Base-by-base conservation (phyloP, 768 basidiomycete species). In the Pulveroboletus sp. region DNA sequence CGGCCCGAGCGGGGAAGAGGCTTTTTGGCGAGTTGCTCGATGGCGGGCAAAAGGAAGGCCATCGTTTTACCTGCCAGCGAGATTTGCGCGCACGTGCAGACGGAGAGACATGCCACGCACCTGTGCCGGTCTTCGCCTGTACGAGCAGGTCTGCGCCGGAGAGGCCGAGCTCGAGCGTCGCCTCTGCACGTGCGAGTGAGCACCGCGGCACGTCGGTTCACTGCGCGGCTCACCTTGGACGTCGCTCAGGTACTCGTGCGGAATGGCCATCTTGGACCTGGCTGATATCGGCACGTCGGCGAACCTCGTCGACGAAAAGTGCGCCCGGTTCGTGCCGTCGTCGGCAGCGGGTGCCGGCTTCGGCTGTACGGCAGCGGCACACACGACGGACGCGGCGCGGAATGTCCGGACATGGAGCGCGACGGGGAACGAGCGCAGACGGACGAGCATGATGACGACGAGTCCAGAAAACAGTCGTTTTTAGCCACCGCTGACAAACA, bases 1-100 rank as follows among this genome's bases (percentile, higher is more conserved):
- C 49, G n/a, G 0, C 53, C 61, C 6, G 0, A 14, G 43, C 44
- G 53, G 22, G 38, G 30, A 31, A 54, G 61, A 46, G 76, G 72
- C 56, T 76, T 73, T 50, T 73, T 65, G 64, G 75, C 76, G 19
- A 88, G 70, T 39, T 75, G 78, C 60, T 89, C 85, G 35, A 89
- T 73, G 26, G 86, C 81, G 1, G 87, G 87, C n/a, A 89, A 68
- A 16, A 85, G 78, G 61, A 89, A 89, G 5, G 84, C 86, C 30
- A 84, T 76, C 11, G 86, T 87, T 71, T 86, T 86, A 41, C 84
- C 85, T 57, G 14, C 11, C 10, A 43, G 20, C 8, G 16, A 13
- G 13, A 32, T 58, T 40, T 43, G 23, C 10, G 40, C 23, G 6
- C 2, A 22, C 6, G 1, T 17, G 23, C 2, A 11, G 40, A 31